Conservation (phyloP, 108 stramenopile genomes). For the Skeletonema menzelii region DNA sequence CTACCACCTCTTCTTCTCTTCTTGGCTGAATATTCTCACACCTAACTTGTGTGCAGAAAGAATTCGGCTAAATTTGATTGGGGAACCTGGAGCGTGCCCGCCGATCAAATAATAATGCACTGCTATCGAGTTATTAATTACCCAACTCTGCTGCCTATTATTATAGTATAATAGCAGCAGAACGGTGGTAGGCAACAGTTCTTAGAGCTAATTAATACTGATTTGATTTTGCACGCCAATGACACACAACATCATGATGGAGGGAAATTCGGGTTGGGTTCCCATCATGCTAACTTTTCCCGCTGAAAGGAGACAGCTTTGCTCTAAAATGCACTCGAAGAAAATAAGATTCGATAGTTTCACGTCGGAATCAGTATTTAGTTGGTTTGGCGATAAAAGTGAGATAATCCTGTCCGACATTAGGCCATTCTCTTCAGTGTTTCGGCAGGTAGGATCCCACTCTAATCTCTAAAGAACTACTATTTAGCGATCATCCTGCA, state of each 20-base stretch:
- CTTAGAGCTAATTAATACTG: too few species aligned
- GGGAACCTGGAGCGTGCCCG: not conserved
- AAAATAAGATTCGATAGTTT: not conserved
- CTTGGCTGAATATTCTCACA: not conserved
- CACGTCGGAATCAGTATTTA: not conserved
- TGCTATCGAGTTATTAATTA: not conserved
- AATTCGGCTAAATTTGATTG: not conserved
- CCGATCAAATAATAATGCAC: not conserved
- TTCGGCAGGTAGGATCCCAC: too few species aligned
- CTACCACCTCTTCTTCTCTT: not conserved
- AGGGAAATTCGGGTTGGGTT: not conserved
- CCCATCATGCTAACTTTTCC: not conserved
- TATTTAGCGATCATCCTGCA: not conserved
- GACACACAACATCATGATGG: not conserved
- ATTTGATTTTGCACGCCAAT: not conserved
- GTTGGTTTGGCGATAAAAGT: not conserved
- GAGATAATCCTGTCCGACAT: not conserved
- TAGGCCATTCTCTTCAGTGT: too few species aligned
- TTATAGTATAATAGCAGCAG: not conserved
- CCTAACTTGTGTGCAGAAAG: constrained; percentile 4
- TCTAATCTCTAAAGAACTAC: not conserved
- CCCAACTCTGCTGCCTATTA: not conserved
- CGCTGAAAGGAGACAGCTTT: not conserved
- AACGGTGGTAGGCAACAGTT: too few species aligned
- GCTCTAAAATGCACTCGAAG: not conserved